Base-by-base conservation (phyloP, 768 basidiomycete genomes). In the Russula earlei region DNA sequence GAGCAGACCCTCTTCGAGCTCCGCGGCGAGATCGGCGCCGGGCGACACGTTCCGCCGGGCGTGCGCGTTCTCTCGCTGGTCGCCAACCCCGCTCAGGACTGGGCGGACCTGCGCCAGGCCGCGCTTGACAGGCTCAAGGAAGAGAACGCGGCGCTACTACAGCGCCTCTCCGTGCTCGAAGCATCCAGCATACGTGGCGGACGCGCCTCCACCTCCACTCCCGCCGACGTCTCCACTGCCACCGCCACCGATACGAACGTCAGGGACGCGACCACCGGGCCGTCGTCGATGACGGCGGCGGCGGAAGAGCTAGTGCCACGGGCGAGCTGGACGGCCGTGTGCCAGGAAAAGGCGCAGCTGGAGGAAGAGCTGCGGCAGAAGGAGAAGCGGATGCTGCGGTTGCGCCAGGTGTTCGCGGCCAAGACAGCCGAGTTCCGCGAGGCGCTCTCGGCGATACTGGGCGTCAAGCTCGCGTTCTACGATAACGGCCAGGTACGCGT, bases 371-470 rank as follows among this genome's bases (percentile, higher is more conserved):
- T 90, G 48, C 77, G 76, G 60, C 83, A 90, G 72, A 89, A 87
- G 67, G 89, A 91, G 69, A 92, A 91, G 67, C 75, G 90, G 31
- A 70, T 94, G 14, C 65, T 85, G 52, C 74, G 91, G 40, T 72
- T 97, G 29, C 83, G 93, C 64, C 82, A 94, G 87, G 82, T 94
- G 5, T 96, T 91, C 70, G 72, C 77, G 0, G 81, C 83, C 33
- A 97, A 96, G 68, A 84, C 85, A 9, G 80, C 85, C 56, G 93
- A 97, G 65, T 95, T 98, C 74, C 81, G 89, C 37, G 90, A 94
- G 66, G 85, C 92, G 6, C 87, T 97, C 56, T 84, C 86, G 4
- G 84, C 87, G 0, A 85, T 98, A 47, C 78, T 97, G 0, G 95
- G 94, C 6, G 84, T 92, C 66, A 91, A 95, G 64, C 79, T 97